Base-by-base conservation (phyloP, 495 filamentous ascomycete species). In the Podospora pseudoanserina region DNA sequence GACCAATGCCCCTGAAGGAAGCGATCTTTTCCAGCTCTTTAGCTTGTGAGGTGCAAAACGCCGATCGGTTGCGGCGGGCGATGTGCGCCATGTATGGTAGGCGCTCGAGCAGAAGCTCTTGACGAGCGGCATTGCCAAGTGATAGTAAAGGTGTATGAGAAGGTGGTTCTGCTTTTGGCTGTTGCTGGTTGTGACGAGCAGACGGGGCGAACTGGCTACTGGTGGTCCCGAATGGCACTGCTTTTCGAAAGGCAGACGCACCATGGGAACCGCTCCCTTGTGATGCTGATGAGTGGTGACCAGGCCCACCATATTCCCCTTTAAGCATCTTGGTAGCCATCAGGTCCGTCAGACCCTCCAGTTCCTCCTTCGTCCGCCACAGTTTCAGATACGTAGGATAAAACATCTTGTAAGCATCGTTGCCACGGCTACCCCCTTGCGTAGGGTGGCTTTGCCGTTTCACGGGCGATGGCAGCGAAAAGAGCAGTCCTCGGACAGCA, bases 51-150 rank as follows among this genome's bases (percentile, higher is more conserved):
- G 72, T 63, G 59, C 75, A 60, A 20, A 75, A 65, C 16, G 72
- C 68, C 71, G 67, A 64, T 56, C 70, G 77, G 66, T 77, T 79
- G 1, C 75, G 76, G 18, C 77, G 77, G 1, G 84, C 74, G 32
- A 97, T 90, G 28, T 85, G 84, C 2, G 88, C 83, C 80, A 96
- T 85, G 76, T 96, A 99, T 0, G 95, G 95, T 15, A 99, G 82
- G 18, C 91, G 86, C 67, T 97, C 88, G 16, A 97, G 85, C 1
- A 97, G 74, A 76, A 95, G 81, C 73, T 96, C 94, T 68, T 80
- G 79, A 23, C 90, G 87, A 19, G 90, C 88, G 11, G 88, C 85
- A 71, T 80, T 86, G 15, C 87, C 85, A 23, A 87, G 81, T 4
- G 80, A 83, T 2, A 86, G 76, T 0, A 83, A 70, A 0, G 74